Conservation (phyloP, 2,329 filamentous ascomycete genomes). For the Xylariomycetidae sp. region DNA sequence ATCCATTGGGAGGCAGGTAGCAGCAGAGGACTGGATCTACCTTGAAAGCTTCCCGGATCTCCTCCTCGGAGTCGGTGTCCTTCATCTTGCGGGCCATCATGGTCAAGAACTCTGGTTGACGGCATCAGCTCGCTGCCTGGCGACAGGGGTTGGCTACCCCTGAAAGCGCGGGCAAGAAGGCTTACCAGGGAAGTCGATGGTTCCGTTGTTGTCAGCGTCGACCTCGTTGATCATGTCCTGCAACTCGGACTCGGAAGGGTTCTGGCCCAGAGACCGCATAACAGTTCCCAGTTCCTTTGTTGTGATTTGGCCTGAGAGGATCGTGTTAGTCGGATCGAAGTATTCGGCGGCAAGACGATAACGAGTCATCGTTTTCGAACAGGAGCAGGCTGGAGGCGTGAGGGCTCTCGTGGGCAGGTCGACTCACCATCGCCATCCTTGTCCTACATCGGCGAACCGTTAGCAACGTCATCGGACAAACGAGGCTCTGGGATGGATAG, state of each 20-base stretch:
- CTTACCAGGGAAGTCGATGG: constrained; percentile 84
- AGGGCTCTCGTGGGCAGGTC: too few relatives aligned
- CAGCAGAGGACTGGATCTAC: constrained; percentile 33
- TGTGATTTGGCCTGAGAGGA: constrained; percentile 70
- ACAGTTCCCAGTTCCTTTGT: constrained; percentile 87
- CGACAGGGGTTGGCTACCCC: not conserved
- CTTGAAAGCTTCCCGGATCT: constrained; percentile 86
- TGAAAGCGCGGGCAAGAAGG: constrained; percentile 4
- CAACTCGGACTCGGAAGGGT: constrained; percentile 82
- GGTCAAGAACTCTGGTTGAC: constrained; percentile 68
- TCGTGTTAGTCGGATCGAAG: constrained; percentile 12
- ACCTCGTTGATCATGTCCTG: constrained; percentile 96
- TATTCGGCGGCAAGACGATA: too few relatives aligned
- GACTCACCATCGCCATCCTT: constrained; percentile 84
- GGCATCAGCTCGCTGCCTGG: constrained; percentile 21
- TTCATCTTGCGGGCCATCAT: constrained; percentile 97
- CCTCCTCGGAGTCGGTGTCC: constrained; percentile 86
- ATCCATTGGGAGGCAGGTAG: constrained; percentile 3
- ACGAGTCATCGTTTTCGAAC: too few relatives aligned
- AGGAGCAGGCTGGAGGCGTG: too few relatives aligned
- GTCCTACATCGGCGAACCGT: constrained; percentile 49
- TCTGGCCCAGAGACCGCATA: constrained; percentile 85
- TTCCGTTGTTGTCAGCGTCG: constrained; percentile 87
- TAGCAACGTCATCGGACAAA: constrained; percentile 16
- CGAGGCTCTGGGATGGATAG: too few relatives aligned